A percentile compares a stretch with the other conserved stretches of the same genome.
Evolutionary conservation across 306 rosid species (phyloP).

Genomic region (Casuarina equisetifolia): DNA sequence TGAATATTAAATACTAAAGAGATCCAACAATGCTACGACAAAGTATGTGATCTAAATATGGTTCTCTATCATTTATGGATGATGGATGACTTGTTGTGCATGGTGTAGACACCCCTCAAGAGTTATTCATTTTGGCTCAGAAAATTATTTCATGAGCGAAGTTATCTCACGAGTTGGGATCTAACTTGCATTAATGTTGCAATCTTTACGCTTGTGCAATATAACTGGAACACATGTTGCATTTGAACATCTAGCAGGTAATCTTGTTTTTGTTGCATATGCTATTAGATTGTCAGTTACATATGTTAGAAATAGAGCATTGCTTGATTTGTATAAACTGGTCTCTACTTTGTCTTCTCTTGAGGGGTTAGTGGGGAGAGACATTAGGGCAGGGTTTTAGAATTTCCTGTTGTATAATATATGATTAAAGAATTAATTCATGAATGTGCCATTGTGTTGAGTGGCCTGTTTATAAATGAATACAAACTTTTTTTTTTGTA

Average conservation of each 20-base stretch:
- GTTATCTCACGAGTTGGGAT: neutral
- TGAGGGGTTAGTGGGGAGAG: neutral
- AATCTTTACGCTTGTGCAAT: neutral
- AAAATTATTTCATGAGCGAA: neutral
- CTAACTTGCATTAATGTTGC: constrained; percentile 1
- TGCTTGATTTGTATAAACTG: neutral
- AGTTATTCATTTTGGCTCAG: too few species aligned
- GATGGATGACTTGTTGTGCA: too few species aligned
- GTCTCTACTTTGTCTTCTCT: neutral
- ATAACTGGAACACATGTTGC: neutral
- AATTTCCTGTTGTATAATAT: neutral
- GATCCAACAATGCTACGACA: too few species aligned
- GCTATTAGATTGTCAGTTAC: neutral
- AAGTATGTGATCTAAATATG: too few species aligned
- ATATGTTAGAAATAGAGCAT: neutral
- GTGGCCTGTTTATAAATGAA: neutral
- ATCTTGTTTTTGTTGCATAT: neutral
- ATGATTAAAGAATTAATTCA: neutral
- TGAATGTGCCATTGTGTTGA: neutral
- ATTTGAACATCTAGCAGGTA: neutral
- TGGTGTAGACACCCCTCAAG: too few species aligned
- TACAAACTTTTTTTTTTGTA: neutral
- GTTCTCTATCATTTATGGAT: too few species aligned
- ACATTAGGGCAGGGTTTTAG: neutral
- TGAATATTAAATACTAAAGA: too few species aligned